Evolutionary conservation across 768 basidiomycete species (phyloP).

Genomic region (Grammothele lineata): DNA sequence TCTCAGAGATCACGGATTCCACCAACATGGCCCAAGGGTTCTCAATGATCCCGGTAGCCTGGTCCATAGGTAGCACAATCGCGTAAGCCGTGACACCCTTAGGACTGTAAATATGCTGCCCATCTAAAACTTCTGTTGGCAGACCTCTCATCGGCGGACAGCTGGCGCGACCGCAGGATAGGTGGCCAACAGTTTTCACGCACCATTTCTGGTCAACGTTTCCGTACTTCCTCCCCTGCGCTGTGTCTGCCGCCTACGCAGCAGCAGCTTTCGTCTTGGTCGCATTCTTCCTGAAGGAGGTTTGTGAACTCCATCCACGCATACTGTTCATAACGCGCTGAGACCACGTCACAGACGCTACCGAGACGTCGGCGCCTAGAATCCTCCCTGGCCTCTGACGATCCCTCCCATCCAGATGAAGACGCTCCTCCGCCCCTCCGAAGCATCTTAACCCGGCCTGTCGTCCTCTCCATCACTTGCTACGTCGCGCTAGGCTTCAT

Average conservation of each 20-base stretch:
- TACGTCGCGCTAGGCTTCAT: constrained; percentile 31
- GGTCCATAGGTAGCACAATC: constrained; percentile 25
- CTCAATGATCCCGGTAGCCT: constrained; percentile 27
- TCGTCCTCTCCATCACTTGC: constrained; percentile 31
- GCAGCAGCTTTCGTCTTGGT: constrained; percentile 22
- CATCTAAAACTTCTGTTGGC: neutral
- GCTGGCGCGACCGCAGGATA: constrained; percentile 30
- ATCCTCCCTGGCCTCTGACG: too few relatives aligned
- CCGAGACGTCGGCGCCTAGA: constrained; percentile 1
- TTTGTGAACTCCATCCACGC: constrained; percentile 3
- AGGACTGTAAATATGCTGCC: too few relatives aligned
- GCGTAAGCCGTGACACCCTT: constrained; percentile 20
- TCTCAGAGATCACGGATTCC: constrained; percentile 29
- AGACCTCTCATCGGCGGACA: constrained; percentile 32
- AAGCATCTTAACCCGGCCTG: constrained; percentile 27
- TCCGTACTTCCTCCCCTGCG: constrained; percentile 35
- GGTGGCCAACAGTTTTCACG: constrained; percentile 27
- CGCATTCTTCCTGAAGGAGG: constrained; percentile 29
- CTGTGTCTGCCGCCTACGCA: constrained; percentile 24
- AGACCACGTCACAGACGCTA: constrained; percentile 11
- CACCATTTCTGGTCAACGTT: constrained; percentile 27
- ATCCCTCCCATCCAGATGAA: neutral
- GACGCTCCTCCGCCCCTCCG: constrained; percentile 16
- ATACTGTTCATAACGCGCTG: neutral
- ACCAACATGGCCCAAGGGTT: constrained; percentile 33